Base-by-base conservation (phyloP, 1,284 basidiomycete species). In the Tilletia setariae region DNA sequence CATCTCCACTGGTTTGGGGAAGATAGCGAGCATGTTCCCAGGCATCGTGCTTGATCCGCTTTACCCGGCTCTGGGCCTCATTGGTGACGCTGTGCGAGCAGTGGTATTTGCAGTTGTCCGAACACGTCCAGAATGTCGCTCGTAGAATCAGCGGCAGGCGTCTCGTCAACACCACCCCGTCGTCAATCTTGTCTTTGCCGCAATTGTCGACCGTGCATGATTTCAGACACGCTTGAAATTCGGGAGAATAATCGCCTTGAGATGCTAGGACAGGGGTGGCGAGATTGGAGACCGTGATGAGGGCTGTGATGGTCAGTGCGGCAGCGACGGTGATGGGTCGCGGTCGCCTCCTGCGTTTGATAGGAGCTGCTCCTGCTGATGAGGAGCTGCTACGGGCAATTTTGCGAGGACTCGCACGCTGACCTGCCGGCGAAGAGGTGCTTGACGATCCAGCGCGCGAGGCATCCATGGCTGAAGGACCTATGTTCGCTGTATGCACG, bases 11-110 rank as follows among this genome's bases (percentile, higher is more conserved):
- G 47, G 59, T 67, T 44, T 63, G 42, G 65, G 56, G n/a, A 28
- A 43, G 2, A 51, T 46, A 46, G 43, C 46, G 46, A 1, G 44
- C 35, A 8, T 32, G 47, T 44, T 66, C 40, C 7, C 46, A 47
- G 46, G 83, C 74, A 69, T 80, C 16, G 84, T 81, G 86, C 3
- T 68, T 56, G 63, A 82, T 74, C 43, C 69, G 64, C 6, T 69
- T 56, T 13, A 81, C 77, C 25, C 77, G 74, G 7, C 70, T 69
- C 2, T 89, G 78, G 28, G 89, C 88, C 25, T 86, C 83, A 71
- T 89, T 86, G 16, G 93, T 96, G 67, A 95, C 86, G 64, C 86
- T 83, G 79, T 96, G 93, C 86, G 91, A 91, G 84, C 95, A 98
- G 21, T 84, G 84, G 80, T 98, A 98, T 79, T 88, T 89, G 86